phyloP scores from a whole-genome alignment of 2,329 filamentous ascomycete species.

The Triangularia verruculosa region DNA sequence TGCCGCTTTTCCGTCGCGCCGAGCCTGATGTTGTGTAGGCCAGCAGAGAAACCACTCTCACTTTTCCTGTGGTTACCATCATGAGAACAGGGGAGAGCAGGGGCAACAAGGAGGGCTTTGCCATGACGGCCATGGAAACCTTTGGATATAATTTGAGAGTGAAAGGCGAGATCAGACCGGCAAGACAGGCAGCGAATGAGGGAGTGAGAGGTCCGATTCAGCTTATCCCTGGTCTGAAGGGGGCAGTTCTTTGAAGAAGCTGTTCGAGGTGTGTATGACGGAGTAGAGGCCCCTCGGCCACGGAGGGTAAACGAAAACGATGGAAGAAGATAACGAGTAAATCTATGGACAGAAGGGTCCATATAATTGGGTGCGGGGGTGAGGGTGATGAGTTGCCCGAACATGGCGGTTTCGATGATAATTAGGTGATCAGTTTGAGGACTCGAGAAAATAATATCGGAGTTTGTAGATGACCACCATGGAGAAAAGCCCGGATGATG shows the following conservation, averaged over 20 bases:
- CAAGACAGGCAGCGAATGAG: slow-evolving; percentile 59
- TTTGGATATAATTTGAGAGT: slow-evolving; percentile 61
- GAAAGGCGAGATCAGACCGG: slow-evolving; percentile 58
- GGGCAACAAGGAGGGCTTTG: slow-evolving; percentile 56
- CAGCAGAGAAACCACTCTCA: too few species aligned
- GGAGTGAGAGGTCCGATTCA: slow-evolving; percentile 48
- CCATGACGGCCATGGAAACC: slow-evolving; percentile 65
- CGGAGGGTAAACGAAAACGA: slow-evolving; percentile 27
- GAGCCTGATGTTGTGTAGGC: slow-evolving; percentile 54
- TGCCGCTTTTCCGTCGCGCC: slow-evolving; percentile 54
- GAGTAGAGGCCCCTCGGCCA: slow-evolving; percentile 26
- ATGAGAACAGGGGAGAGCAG: slow-evolving; percentile 18
- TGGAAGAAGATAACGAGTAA: slow-evolving; percentile 31
- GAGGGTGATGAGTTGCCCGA: slow-evolving; percentile 18
- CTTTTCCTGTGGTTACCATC: slow-evolving; percentile 17
- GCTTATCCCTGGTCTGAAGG: slow-evolving; percentile 25
- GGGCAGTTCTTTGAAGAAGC: slow-evolving; percentile 6
- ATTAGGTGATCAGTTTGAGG: too few species aligned
- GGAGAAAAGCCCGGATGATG: background rate
- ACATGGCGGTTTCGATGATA: slow-evolving; percentile 18
- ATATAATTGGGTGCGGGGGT: background rate
- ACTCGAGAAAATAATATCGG: background rate
- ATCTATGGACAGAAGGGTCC: slow-evolving; percentile 13
- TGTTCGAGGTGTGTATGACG: slow-evolving; percentile 22
- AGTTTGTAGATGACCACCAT: background rate